phyloP scores from a whole-genome alignment of 345 rosid species.

The Bretschneidera sinensis region DNA sequence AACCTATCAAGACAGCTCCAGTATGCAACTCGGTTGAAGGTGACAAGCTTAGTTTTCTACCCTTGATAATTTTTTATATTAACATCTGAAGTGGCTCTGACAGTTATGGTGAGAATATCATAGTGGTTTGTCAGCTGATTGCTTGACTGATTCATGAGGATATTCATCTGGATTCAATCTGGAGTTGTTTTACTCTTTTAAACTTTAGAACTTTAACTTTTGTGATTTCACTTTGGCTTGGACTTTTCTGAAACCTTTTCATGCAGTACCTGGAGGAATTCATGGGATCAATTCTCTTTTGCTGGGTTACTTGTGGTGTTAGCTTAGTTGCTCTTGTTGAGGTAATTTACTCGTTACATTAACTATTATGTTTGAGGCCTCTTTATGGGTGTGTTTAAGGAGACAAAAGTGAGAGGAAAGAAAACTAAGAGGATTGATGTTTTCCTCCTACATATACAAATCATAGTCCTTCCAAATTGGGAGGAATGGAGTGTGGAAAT shows the following conservation, averaged over 20 bases:
- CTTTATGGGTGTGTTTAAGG: neutral
- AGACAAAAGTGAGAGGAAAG: no score
- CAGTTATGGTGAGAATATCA: neutral
- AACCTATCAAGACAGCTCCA: constrained; percentile 68
- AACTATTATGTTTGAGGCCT: neutral
- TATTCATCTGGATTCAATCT: neutral
- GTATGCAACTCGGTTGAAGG: constrained; percentile 76
- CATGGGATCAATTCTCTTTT: constrained; percentile 70
- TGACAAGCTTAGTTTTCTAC: constrained; percentile 19
- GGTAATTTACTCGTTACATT: constrained; percentile 41
- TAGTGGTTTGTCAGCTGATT: neutral
- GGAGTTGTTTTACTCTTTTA: neutral
- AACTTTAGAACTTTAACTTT: constrained; percentile 1
- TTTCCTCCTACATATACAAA: no score
- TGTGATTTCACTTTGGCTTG: constrained; percentile 11
- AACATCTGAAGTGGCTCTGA: neutral
- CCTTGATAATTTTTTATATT: neutral
- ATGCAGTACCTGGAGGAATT: constrained; percentile 89
- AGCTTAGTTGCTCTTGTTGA: constrained; percentile 82
- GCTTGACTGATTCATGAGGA: neutral
- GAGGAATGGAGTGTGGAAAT: no score
- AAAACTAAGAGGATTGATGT: no score
- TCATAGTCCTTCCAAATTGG: no score
- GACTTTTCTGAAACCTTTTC: constrained; percentile 3
- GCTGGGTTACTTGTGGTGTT: constrained; percentile 85